Percentiles rank a stretch among this genome's conserved stretches.
phyloP scores from a whole-genome alignment of 805 yeast species.

The Candida golubevii region DNA sequence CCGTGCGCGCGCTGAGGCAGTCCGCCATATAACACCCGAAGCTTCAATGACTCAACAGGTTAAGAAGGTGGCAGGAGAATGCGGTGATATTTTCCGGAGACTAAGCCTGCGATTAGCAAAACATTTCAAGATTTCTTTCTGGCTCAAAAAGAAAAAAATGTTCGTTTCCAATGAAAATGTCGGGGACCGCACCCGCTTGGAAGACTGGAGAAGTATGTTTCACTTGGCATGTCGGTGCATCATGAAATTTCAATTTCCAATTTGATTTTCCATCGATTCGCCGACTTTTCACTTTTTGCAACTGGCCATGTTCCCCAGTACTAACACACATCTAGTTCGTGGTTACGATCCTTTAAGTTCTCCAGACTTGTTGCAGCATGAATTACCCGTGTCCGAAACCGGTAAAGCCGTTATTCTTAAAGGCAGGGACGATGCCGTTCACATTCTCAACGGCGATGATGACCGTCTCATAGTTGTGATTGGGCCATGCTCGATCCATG shows the following conservation, averaged over 20 bases:
- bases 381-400: conserved; percentile 60
- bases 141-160: conserved; percentile 41
- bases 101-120: neutral
- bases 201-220: conserved; percentile 48
- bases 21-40: conserved; percentile 2
- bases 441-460: conserved; percentile 67
- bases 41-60: conserved; percentile 6
- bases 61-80: conserved; percentile 1
- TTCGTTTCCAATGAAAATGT: conserved; percentile 78
- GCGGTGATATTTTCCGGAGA: conserved; percentile 1
- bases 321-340: conserved; percentile 32
- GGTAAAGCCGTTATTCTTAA: conserved; percentile 60
- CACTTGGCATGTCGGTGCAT: too few species aligned
- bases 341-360: conserved; percentile 95
- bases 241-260: neutral
- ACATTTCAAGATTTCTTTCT: conserved; percentile 5
- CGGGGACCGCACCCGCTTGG: conserved; percentile 75
- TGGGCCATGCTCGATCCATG: conserved; percentile 98
- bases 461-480: conserved; percentile 85
- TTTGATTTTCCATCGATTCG: neutral
- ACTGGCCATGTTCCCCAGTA: neutral
- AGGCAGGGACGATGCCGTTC: conserved; percentile 77
- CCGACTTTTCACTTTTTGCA: too few species aligned
- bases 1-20: too few species aligned
- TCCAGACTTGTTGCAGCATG: conserved; percentile 86